Percentiles rank a stretch among this genome's conserved stretches.
These are phyloP conservation scores for Yamadazyma dushanensis DNA, from an alignment of 1,139 yeast genomes.

Conservation along the genomic window DNA sequence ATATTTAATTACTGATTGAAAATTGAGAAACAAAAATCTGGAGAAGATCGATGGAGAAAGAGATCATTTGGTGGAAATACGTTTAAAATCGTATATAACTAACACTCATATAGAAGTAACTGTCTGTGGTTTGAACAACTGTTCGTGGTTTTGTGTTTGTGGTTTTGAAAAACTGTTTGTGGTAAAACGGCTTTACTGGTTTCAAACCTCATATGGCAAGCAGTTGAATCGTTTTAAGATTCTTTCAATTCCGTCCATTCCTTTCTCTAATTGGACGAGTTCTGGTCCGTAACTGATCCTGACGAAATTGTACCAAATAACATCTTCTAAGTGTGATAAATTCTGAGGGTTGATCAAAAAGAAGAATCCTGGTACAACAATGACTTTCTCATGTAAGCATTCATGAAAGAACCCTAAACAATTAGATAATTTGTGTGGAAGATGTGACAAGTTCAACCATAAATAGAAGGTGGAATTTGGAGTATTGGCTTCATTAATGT, in stretches of 20 bases:
- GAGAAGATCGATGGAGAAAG: background rate
- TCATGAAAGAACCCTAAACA: conserved; percentile 71
- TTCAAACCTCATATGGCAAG: conserved; percentile 37
- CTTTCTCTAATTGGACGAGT: conserved; percentile 49
- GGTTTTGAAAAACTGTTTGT: too few relatives aligned
- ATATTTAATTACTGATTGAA: background rate
- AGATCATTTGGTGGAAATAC: too few relatives aligned
- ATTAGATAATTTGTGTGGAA: conserved; percentile 60
- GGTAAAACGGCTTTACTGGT: too few relatives aligned
- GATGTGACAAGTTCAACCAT: conserved; percentile 60
- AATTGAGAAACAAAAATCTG: conserved; percentile 1
- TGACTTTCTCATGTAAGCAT: conserved; percentile 62
- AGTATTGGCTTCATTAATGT: conserved; percentile 41
- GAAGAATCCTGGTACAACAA: conserved; percentile 68
- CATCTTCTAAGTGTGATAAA: conserved; percentile 59
- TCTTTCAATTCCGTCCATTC: conserved; percentile 70
- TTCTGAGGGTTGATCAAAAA: conserved; percentile 67
- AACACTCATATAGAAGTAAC: too few relatives aligned
- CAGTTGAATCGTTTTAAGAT: conserved; percentile 50
- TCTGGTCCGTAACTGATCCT: conserved; percentile 69
- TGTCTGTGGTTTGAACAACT: too few relatives aligned
- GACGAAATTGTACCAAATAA: conserved; percentile 64
- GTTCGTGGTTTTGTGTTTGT: too few relatives aligned
- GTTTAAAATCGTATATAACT: too few relatives aligned
- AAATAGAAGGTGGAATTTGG: conserved; percentile 68